Evolutionary conservation across 768 basidiomycete genomes (phyloP).

Genomic region (Imleria badia): DNA sequence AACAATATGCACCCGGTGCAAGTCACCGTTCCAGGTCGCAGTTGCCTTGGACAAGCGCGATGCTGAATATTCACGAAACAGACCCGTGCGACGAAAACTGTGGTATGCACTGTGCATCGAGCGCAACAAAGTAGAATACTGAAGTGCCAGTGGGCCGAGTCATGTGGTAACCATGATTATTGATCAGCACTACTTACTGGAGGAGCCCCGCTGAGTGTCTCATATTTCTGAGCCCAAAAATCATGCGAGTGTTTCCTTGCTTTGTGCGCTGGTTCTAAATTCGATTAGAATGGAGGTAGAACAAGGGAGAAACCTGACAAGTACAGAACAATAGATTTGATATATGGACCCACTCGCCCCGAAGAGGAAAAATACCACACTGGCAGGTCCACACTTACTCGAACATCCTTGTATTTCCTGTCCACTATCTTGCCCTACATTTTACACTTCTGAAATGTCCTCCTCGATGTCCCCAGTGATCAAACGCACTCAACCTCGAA

Average conservation of each 20-base stretch:
- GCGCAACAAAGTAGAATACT: too few species aligned
- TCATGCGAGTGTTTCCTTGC: too few species aligned
- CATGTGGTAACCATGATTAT: too few species aligned
- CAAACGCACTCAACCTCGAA: background rate
- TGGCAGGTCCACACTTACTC: background rate
- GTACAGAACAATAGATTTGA: slow-evolving; percentile 1
- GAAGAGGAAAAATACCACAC: background rate
- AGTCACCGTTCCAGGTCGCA: too few species aligned
- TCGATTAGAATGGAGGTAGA: background rate
- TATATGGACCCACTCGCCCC: background rate
- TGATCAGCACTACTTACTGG: background rate
- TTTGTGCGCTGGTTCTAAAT: background rate
- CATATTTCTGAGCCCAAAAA: too few species aligned
- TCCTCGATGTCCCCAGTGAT: background rate
- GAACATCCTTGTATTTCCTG: background rate
- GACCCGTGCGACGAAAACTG: too few species aligned
- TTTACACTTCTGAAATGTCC: background rate
- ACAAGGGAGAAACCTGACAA: background rate
- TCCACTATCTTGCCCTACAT: background rate
- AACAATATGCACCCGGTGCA: too few species aligned
- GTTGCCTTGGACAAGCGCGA: too few species aligned
- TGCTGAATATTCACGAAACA: too few species aligned
- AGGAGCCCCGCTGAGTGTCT: background rate
- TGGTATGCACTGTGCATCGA: too few species aligned
- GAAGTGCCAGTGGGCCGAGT: too few species aligned